phyloP scores from a whole-genome alignment of 176 grass and related monocot species.

The Lolium multiflorum region DNA sequence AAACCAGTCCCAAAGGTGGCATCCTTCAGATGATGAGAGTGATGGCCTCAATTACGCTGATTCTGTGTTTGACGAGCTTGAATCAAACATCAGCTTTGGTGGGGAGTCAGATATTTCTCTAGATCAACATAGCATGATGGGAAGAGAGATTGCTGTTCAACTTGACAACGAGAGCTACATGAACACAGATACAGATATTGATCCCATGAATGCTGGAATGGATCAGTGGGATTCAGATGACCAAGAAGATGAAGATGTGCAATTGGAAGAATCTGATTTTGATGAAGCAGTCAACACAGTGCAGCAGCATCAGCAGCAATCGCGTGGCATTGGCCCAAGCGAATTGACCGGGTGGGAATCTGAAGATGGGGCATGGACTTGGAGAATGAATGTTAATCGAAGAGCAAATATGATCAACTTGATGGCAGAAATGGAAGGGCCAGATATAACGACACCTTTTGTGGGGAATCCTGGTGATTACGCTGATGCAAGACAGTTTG shows the following conservation, averaged over 20 bases:
- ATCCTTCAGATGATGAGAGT: conserved; percentile 55
- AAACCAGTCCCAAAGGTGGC: conserved; percentile 55
- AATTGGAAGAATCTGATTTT: conserved; percentile 67
- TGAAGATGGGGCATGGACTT: conserved; percentile 50
- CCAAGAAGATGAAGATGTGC: conserved; percentile 48
- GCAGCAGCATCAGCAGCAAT: conserved; percentile 44
- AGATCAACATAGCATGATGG: conserved; percentile 48
- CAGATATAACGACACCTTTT: conserved; percentile 49
- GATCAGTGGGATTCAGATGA: conserved; percentile 81
- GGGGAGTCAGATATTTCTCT: conserved; percentile 82
- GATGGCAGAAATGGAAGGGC: conserved; percentile 35
- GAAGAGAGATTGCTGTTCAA: conserved; percentile 59
- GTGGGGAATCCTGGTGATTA: conserved; percentile 73
- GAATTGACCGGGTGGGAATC: conserved; percentile 31
- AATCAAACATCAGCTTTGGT: conserved; percentile 76
- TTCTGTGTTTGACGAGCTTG: conserved; percentile 73
- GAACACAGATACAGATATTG: conserved; percentile 79
- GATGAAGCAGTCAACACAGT: conserved; percentile 45
- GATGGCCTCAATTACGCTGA: conserved; percentile 56
- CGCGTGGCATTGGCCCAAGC: conserved; percentile 30
- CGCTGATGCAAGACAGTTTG: conserved; percentile 73
- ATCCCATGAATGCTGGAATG: conserved; percentile 80
- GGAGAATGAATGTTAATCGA: conserved; percentile 40
- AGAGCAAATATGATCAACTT: conserved; percentile 36
- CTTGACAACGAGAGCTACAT: conserved; percentile 62